These are phyloP conservation scores for Monilinia polystroma DNA, from an alignment of 2,329 filamentous ascomycete species.

Conservation along the genomic window DNA sequence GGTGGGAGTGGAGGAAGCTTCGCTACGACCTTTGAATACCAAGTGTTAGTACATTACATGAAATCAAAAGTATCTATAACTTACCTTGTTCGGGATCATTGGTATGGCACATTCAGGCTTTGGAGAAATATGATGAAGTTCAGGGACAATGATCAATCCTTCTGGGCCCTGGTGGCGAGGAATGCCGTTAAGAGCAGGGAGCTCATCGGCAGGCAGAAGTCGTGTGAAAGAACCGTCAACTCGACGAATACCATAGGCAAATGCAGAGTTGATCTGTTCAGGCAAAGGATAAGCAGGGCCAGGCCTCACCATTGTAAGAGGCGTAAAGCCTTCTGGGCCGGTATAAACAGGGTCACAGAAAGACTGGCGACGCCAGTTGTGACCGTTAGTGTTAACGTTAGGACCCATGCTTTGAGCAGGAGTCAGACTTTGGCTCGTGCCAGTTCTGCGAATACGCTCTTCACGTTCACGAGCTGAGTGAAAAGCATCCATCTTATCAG, in stretches of 20 bases:
- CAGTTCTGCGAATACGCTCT: conserved; percentile 14
- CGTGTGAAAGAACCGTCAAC: conserved; percentile 54
- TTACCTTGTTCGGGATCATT: conserved; percentile 31
- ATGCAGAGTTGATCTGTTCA: conserved; percentile 38
- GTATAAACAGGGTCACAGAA: conserved; percentile 3
- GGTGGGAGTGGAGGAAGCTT: conserved; percentile 12
- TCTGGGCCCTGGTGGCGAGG: conserved; percentile 39
- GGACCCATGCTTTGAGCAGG: neutral
- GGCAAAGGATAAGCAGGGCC: conserved; percentile 30
- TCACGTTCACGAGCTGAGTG: conserved; percentile 20
- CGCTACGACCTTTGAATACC: conserved; percentile 3
- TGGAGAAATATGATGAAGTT: conserved; percentile 28
- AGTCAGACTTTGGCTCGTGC: neutral
- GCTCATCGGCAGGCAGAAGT: conserved; percentile 55
- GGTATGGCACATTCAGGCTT: conserved; percentile 24
- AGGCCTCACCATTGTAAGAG: conserved; percentile 31
- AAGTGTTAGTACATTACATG: neutral
- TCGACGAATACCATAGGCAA: conserved; percentile 54
- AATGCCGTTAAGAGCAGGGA: conserved; percentile 43
- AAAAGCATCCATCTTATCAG: conserved; percentile 28
- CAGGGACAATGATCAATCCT: conserved; percentile 38
- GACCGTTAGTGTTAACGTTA: neutral
- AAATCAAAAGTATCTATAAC: conserved; percentile 2
- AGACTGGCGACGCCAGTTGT: conserved; percentile 3
- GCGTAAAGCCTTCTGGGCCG: conserved; percentile 26